Base-by-base conservation (phyloP, 2,329 filamentous ascomycete species). In the Lasiodiplodia sp. region DNA sequence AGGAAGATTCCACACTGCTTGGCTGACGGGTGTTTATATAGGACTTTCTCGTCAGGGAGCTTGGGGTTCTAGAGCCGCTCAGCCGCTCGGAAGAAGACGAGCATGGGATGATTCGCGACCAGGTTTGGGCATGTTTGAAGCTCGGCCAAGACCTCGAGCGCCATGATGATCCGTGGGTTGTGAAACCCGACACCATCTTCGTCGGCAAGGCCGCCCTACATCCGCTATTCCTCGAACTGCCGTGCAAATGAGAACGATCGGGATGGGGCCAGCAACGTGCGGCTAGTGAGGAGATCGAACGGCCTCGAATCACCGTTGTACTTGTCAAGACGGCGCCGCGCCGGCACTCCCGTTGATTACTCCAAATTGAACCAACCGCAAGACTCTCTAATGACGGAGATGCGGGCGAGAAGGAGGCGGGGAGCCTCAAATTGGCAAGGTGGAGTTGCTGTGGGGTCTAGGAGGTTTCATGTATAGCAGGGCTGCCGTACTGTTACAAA, bases 381-480 rank as follows among this genome's bases (percentile, higher is more conserved):
- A n/a, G 55, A n/a, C 8, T 4, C n/a, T n/a, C 53, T n/a, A 11
- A 53, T 52, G 28, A 28, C 47, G 28, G 31, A 64, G 38, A 64
- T 64, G 23, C 28, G 37, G 56, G 28, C 28, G 44, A 12, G 56
- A 23, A n/a, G 44, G 18, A 25, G 40, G 28, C 31, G 60, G 60
- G 31, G 60, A 53, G 60, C 47, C 60, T 63, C 60, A 52, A 16
- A 52, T 40, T 52, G 60, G 38, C 16, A 38, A 34, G 60, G 31
- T 64, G 47, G 60, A 64, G 28, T 4, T 38, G 14, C 11, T 37
- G 60, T 52, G 60, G 60, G 44, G 44, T 52, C 34, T 25, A 38
- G 31, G 44, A 38, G 25, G 60, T 64, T 64, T 64, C 60, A 64
- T 37, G 23, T 47, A 64, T n/a, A 64, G 23, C 25, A 57, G 55